Conservation (phyloP, 2,329 filamentous ascomycete genomes). For the Scleromitrula shiraiana region DNA sequence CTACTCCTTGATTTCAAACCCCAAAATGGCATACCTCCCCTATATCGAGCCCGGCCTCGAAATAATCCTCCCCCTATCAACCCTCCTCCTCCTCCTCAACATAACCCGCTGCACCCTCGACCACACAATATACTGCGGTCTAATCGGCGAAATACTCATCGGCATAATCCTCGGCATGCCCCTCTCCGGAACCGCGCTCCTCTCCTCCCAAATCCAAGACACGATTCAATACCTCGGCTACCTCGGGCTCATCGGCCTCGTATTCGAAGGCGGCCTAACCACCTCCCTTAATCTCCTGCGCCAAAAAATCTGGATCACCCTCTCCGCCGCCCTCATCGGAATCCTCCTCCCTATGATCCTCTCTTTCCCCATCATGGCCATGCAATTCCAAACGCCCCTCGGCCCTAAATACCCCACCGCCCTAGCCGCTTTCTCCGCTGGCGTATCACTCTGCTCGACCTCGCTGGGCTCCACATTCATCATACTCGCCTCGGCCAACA, state of each 20-base stretch:
- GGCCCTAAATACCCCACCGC: neutral
- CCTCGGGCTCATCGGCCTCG: conserved; percentile 4
- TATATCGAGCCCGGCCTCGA: conserved; percentile 3
- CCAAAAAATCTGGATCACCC: conserved; percentile 3
- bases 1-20: neutral
- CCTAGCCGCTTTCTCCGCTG: conserved; percentile 6
- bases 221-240: conserved; percentile 7
- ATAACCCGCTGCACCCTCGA: conserved; percentile 1
- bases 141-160: conserved; percentile 6
- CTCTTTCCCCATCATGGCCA: neutral
- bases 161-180: conserved; percentile 2
- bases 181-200: neutral
- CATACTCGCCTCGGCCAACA: conserved; percentile 3
- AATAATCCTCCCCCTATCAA: conserved; percentile 1
- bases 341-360: neutral
- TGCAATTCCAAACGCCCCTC: neutral
- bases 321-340: neutral
- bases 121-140: conserved; percentile 4
- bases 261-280: conserved; percentile 7
- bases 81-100: conserved; percentile 3
- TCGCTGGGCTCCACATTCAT: conserved; percentile 6
- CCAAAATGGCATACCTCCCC: conserved; percentile 5
- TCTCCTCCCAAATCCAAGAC: neutral
- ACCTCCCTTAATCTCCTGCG: neutral
- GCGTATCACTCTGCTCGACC: conserved; percentile 6